phyloP scores from a whole-genome alignment of 1,284 basidiomycete genomes.

The Rhodotorula glutinis region DNA sequence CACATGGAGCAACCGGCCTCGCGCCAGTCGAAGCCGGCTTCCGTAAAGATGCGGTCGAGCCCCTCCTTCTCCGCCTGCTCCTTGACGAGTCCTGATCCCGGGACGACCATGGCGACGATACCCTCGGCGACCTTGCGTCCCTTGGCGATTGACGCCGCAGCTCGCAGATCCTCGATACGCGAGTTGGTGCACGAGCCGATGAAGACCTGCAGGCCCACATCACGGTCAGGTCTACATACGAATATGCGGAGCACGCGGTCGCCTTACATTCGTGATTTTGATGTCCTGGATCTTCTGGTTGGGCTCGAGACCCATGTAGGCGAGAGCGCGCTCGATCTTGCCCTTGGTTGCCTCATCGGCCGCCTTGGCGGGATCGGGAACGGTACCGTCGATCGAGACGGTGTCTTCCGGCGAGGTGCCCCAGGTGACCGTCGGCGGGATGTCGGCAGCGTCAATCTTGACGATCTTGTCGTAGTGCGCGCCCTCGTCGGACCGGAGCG shows the following conservation, averaged over 20 bases:
- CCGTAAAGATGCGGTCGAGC: slow-evolving; percentile 83
- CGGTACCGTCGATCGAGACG: slow-evolving; percentile 76
- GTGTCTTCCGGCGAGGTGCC: slow-evolving; percentile 94
- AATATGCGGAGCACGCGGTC: neutral
- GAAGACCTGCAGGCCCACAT: slow-evolving; percentile 58
- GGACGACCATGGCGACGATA: slow-evolving; percentile 90
- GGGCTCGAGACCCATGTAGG: slow-evolving; percentile 86
- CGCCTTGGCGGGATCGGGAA: slow-evolving; percentile 75
- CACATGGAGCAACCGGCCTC: slow-evolving; percentile 99
- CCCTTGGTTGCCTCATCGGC: slow-evolving; percentile 65
- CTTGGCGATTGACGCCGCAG: slow-evolving; percentile 77
- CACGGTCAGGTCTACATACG: no score
- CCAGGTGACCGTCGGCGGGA: slow-evolving; percentile 93
- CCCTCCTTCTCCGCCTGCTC: slow-evolving; percentile 93
- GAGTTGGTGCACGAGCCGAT: slow-evolving; percentile 97
- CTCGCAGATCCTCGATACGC: slow-evolving; percentile 90
- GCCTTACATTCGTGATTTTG: slow-evolving; percentile 67
- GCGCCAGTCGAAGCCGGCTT: slow-evolving; percentile 95
- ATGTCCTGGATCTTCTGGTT: slow-evolving; percentile 82
- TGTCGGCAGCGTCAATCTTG: slow-evolving; percentile 79
- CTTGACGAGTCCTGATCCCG: slow-evolving; percentile 90
- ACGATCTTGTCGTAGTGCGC: slow-evolving; percentile 88
- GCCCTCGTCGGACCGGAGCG: slow-evolving; percentile 77
- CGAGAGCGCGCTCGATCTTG: slow-evolving; percentile 74
- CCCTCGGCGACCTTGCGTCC: slow-evolving; percentile 73